Percentiles rank a stretch among this genome's conserved stretches.
Conservation (phyloP, 1,284 basidiomycete genomes). For the Somion occarium region DNA sequence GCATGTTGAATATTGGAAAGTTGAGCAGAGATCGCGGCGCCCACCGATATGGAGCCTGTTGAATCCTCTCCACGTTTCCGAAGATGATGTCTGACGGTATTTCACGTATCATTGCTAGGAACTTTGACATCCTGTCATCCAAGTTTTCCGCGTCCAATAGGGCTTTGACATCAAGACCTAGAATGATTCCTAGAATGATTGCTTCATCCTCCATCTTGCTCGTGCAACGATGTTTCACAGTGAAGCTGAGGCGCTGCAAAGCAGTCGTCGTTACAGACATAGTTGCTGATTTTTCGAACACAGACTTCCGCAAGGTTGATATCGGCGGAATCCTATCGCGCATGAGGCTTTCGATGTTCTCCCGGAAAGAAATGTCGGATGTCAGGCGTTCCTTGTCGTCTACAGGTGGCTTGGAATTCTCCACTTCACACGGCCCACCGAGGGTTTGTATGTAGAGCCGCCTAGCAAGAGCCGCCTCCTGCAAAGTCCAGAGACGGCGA, state of each 20-base stretch:
- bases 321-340: not conserved
- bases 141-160: not conserved
- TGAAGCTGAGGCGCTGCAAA: not conserved
- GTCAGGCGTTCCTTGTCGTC: not conserved
- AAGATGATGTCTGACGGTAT: not conserved
- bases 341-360: not conserved
- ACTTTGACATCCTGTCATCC: not conserved
- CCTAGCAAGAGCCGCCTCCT: not conserved
- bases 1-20: not conserved
- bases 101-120: not conserved
- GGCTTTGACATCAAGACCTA: not conserved
- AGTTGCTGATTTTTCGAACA: not conserved
- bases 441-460: not conserved
- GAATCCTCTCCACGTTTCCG: not conserved
- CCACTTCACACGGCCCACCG: not conserved
- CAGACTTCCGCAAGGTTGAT: not conserved
- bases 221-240: not conserved
- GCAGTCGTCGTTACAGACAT: not conserved
- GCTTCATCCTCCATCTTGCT: not conserved
- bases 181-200: not conserved
- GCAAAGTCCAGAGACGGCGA: not conserved
- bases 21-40: not conserved
- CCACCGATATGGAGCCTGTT: not conserved
- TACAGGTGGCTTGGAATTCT: not conserved
- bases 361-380: not conserved